Base-by-base conservation (phyloP, 371 early-diverging fungal genomes). In the Sporodiniella umbellata region DNA sequence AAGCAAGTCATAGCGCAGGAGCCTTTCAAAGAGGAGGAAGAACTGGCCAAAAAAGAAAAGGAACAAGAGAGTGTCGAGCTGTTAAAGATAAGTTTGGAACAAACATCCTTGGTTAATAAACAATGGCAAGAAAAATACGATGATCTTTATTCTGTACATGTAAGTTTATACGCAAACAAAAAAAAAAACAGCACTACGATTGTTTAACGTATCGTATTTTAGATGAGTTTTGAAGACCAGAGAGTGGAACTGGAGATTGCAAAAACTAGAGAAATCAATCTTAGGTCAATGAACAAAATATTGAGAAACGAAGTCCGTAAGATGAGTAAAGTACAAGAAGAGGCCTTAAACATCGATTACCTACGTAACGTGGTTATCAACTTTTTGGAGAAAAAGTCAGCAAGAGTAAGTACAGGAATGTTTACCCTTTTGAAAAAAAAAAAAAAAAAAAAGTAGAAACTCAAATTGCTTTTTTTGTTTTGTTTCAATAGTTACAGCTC, bases 351-450 rank as follows among this genome's bases (percentile, higher is more conserved):
- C 48, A 57, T 87, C 14, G 92, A 92, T 52, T 94, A 94, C 55
- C 59, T 93, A 47, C 81, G 88, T 51, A 83, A 88, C 49, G 85
- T 94, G 6, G 57, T 93, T 22, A 55, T 94, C 44, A 87, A 83
- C 51, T 93, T 93, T 66, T 68, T 94, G 45, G 91, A 93, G 60
- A 75, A 84, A 56, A 85, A 81, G 60, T 83, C 83, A 21, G 78
- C 77, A 47, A 66, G 87, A 31, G 83, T 78, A 79, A 62, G n/a
- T n/a, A n/a, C n/a, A n/a, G n/a, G n/a, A n/a, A n/a, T n/a, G n/a
- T n/a, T n/a, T n/a, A 68, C 65, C 19, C 8, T 11, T 33, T 14
- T 24, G 3, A 10, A 23, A 4, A 11, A 26, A 12, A 15, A 7
- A 28, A 37, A 46, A 15, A 22, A 19, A 37, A 55, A 33, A 18